Evolutionary conservation across 2,329 filamentous ascomycete species (phyloP).

Genomic region (Colletotrichum kahawae): DNA sequence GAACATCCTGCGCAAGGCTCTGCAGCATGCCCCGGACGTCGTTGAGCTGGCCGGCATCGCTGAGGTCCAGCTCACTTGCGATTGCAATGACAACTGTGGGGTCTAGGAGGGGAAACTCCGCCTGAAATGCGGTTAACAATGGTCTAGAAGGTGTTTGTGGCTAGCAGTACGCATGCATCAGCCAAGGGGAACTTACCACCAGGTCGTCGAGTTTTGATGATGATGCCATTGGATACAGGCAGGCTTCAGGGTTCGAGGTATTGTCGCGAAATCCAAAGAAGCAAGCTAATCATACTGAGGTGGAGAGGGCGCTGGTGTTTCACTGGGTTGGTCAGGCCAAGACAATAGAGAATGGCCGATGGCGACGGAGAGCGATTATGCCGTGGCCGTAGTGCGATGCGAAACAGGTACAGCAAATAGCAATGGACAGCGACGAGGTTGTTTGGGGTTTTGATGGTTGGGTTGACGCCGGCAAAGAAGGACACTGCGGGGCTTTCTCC

Average conservation of each 20-base stretch:
- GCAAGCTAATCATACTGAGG: slow-evolving; percentile 11
- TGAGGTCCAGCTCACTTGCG: slow-evolving; percentile 73
- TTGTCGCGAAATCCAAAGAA: slow-evolving; percentile 7
- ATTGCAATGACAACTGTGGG: slow-evolving; percentile 80
- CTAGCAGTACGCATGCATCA: not conserved
- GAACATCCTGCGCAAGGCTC: slow-evolving; percentile 67
- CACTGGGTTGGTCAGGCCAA: not conserved
- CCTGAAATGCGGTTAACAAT: not conserved
- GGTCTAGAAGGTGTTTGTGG: not conserved
- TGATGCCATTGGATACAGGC: not conserved
- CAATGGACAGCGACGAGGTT: not conserved
- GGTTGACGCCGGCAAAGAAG: not conserved
- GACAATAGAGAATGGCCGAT: not conserved
- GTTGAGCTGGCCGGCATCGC: slow-evolving; percentile 53
- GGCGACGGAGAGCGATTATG: not conserved
- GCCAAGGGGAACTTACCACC: slow-evolving; percentile 1
- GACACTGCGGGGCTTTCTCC: not conserved
- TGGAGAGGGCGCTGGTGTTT: not conserved
- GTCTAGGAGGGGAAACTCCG: slow-evolving; percentile 66
- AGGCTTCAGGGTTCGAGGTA: slow-evolving; percentile 15
- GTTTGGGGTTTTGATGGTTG: not conserved
- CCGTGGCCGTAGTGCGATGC: not conserved
- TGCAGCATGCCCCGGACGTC: slow-evolving; percentile 66
- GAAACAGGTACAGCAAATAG: not conserved
- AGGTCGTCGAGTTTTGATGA: slow-evolving; percentile 14